Base-by-base conservation (phyloP, 768 basidiomycete species). In the Lactarius sp. region DNA sequence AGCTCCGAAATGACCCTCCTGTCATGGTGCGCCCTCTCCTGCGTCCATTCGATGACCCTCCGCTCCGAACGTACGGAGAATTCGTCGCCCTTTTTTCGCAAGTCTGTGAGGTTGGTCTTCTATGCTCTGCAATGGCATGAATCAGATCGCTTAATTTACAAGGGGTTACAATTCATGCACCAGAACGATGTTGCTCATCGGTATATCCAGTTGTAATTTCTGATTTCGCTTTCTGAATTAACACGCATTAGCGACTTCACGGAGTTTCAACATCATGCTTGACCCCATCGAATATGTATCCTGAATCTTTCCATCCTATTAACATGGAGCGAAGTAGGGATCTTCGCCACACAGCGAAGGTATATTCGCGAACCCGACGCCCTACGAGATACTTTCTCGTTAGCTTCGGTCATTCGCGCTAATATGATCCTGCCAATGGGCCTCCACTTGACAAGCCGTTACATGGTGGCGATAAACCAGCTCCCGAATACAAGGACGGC, bases 391-490 rank as follows among this genome's bases (percentile, higher is more conserved):
- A 77, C 55, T 74, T 70, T 44, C 56, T 76, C 52, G 75, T 76
- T n/a, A 77, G 78, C 42, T 76, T 77, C 6, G 75, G 75, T 0
- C 51, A 76, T 0, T 76, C 77, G 6, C 71, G 71, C 0, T 59
- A 37, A 0, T 78, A 73, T 42, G 68, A 69, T 2, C 72, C 75
- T 0, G 55, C 69, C 0, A 68, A 74, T 5, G 53, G 52, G 16
- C 34, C 49, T 0, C 61, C 78, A 0, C 68, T 62, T 0, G 75
- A 73, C 31, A 33, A 56, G 4, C 72, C 75, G 0, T 70, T 78
- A 3, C 62, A 61, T 6, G 81, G 79, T 0, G 79, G 75, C 4
- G 81, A 84, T 67, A 74, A 74, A 53, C 69, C 76, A 0, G 71
- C 74, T 0, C 75, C 76, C 1, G 74, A 77, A 59, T 73, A 73